Percentiles rank a stretch among this genome's conserved stretches.
Conservation (phyloP, 2,329 filamentous ascomycete genomes). For the Claviceps africana region DNA sequence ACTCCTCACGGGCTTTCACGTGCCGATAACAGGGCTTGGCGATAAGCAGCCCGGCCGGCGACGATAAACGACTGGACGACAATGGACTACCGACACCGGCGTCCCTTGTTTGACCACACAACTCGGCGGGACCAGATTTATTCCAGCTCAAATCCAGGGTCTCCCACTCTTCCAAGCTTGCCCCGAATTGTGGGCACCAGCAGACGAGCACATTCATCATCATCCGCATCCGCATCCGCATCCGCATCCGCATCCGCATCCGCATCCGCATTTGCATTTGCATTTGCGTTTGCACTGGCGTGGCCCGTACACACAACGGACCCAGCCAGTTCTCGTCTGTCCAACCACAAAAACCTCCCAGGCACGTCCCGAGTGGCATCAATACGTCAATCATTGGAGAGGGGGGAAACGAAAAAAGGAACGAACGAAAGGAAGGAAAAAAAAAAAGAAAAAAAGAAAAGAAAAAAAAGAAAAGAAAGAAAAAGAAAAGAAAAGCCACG, state of each 20-base stretch:
- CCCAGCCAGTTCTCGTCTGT: background rate
- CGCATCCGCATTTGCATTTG: background rate
- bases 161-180: background rate
- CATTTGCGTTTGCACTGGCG: background rate
- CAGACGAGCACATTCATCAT: background rate
- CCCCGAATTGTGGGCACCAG: background rate
- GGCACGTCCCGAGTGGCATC: conserved; percentile 2
- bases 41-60: background rate
- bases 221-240: background rate
- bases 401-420: background rate
- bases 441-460: background rate
- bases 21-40: background rate
- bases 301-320: background rate
- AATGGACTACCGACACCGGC: too few species aligned
- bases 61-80: background rate
- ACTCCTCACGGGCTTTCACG: background rate
- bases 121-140: background rate
- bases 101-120: too few species aligned
- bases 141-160: background rate
- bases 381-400: background rate
- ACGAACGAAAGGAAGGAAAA: background rate
- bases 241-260: background rate
- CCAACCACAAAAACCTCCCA: conserved; percentile 3
- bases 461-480: background rate
- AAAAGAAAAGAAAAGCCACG: conserved; percentile 3